Percentiles rank a stretch among this genome's conserved stretches.
Evolutionary conservation across 768 basidiomycete species (phyloP).

Genomic region (Amanita rubescens): DNA sequence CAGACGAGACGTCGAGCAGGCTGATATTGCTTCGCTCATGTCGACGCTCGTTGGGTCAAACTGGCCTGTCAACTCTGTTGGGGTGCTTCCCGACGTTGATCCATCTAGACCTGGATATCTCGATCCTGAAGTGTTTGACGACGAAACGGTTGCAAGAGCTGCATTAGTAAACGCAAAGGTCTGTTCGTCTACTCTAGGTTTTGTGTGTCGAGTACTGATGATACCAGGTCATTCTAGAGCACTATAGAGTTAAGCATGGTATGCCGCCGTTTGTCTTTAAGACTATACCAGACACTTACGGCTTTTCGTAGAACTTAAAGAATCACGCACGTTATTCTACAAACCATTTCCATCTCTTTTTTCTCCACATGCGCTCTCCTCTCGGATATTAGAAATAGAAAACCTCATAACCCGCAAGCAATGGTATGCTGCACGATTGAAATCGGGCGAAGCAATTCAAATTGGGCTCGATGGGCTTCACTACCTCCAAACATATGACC

Average conservation of each 20-base stretch:
- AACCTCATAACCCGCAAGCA: conserved; percentile 30
- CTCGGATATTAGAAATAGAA: conserved; percentile 37
- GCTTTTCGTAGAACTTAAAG: conserved; percentile 48
- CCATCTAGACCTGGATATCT: conserved; percentile 54
- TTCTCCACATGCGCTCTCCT: not conserved
- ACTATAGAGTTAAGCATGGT: conserved; percentile 76
- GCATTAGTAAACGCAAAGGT: conserved; percentile 63
- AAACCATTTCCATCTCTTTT: conserved; percentile 40
- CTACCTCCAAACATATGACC: conserved; percentile 83
- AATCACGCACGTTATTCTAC: conserved; percentile 50
- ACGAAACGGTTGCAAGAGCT: conserved; percentile 42
- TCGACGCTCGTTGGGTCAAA: conserved; percentile 60
- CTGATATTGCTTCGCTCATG: conserved; percentile 77
- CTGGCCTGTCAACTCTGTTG: conserved; percentile 80
- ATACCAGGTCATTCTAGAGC: conserved; percentile 57
- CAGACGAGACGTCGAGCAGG: conserved; percentile 76
- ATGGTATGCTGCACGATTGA: conserved; percentile 43
- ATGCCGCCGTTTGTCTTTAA: conserved; percentile 13
- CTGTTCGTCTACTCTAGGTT: not conserved
- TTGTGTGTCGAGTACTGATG: not conserved
- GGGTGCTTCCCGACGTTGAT: conserved; percentile 72
- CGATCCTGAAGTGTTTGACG: conserved; percentile 30
- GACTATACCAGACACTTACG: not conserved
- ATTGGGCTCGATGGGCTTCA: conserved; percentile 53
- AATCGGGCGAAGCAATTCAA: conserved; percentile 45